Percentiles rank a stretch among this genome's conserved stretches.
These are phyloP conservation scores for Tephrocybe sp. DNA, from an alignment of 768 basidiomycete genomes.

Conservation along the genomic window DNA sequence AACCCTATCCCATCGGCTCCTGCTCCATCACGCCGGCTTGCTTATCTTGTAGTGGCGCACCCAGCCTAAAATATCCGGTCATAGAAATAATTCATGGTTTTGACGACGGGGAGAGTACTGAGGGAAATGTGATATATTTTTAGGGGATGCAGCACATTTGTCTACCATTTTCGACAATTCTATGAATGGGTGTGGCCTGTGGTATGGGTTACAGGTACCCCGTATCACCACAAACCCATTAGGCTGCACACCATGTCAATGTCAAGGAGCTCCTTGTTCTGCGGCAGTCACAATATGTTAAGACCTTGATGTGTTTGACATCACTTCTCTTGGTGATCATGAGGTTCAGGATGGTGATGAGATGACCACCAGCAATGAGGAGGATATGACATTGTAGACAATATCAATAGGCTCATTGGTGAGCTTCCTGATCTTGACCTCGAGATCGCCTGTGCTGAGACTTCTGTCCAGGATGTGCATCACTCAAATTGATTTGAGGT, in stretches of 20 bases:
- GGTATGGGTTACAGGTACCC: no score
- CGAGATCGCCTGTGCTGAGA: conserved; percentile 14
- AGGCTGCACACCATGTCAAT: conserved; percentile 31
- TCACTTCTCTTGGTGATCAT: conserved; percentile 35
- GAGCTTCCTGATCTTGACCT: conserved; percentile 23
- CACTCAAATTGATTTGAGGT: conserved; percentile 34
- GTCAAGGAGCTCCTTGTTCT: conserved; percentile 14
- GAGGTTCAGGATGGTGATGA: conserved; percentile 32
- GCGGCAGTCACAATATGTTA: conserved; percentile 20
- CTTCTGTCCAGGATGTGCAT: conserved; percentile 35
- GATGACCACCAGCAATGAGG: conserved; percentile 30
- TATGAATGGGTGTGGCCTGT: no score
- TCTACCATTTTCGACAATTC: no score
- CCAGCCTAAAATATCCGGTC: no score
- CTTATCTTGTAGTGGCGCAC: no score
- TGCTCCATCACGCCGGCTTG: no score
- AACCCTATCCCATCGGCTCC: no score
- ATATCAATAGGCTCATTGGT: conserved; percentile 20
- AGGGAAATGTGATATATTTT: no score
- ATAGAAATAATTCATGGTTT: no score
- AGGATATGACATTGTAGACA: conserved; percentile 27
- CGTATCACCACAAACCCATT: conserved; percentile 43
- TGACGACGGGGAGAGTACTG: no score
- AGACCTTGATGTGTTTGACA: conserved; percentile 5
- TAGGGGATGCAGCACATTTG: no score